These are phyloP conservation scores for Hymenoscyphus fructigenus DNA, from an alignment of 2,329 filamentous ascomycete genomes.

Conservation along the genomic window DNA sequence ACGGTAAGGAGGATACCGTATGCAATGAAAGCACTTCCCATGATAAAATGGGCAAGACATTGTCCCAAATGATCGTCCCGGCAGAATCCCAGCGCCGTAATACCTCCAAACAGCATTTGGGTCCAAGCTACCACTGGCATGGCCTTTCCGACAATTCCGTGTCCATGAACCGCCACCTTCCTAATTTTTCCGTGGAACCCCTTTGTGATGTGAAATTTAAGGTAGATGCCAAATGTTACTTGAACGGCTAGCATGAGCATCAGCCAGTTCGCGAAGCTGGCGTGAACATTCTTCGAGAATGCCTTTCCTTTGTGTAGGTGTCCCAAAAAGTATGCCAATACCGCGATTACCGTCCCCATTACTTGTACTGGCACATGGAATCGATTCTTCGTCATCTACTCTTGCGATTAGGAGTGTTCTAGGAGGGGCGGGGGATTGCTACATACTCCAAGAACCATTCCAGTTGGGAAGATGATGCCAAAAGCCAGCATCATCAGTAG, in stretches of 20 bases:
- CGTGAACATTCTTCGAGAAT: slow-evolving; percentile 79
- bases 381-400: slow-evolving; percentile 78
- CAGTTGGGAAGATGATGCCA: slow-evolving; percentile 87
- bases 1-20: slow-evolving; percentile 89
- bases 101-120: slow-evolving; percentile 95
- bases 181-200: slow-evolving; percentile 80
- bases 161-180: slow-evolving; percentile 66
- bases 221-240: slow-evolving; percentile 77
- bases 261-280: slow-evolving; percentile 74
- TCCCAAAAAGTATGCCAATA: slow-evolving; percentile 86
- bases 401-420: slow-evolving; percentile 15
- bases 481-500: slow-evolving; percentile 83
- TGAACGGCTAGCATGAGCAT: slow-evolving; percentile 79
- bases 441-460: slow-evolving; percentile 91
- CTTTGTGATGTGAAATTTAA: slow-evolving; percentile 84
- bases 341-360: slow-evolving; percentile 69
- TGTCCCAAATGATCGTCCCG: slow-evolving; percentile 88
- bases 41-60: slow-evolving; percentile 96
- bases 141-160: slow-evolving; percentile 80
- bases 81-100: slow-evolving; percentile 89
- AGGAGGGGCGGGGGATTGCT: neutral
- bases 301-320: slow-evolving; percentile 87
- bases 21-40: slow-evolving; percentile 94
- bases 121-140: slow-evolving; percentile 87
- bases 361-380: slow-evolving; percentile 94